Percentiles rank a stretch among this genome's conserved stretches.
Evolutionary conservation across 1,139 yeast species (phyloP).

Genomic region (Geotrichum carabidarum): DNA sequence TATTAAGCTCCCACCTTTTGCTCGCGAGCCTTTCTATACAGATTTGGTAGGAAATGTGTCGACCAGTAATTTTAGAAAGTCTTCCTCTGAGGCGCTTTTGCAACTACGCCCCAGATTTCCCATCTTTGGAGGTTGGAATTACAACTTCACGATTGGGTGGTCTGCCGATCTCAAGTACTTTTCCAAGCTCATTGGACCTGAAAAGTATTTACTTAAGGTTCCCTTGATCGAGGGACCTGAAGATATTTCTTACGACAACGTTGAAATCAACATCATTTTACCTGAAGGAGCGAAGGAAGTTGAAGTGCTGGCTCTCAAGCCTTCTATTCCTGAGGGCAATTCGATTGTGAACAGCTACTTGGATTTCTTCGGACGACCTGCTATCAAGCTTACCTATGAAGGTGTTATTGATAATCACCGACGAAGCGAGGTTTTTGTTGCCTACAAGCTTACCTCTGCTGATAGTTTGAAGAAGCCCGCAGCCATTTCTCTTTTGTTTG

Average conservation of each 20-base stretch:
- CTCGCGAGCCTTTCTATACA: slow-evolving; percentile 65
- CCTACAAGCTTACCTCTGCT: slow-evolving; percentile 54
- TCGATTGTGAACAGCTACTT: slow-evolving; percentile 46
- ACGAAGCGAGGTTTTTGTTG: slow-evolving; percentile 52
- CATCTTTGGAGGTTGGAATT: slow-evolving; percentile 91
- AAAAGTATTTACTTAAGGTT: slow-evolving; percentile 56
- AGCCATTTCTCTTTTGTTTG: slow-evolving; percentile 59
- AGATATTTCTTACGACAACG: slow-evolving; percentile 60
- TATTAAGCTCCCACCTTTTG: slow-evolving; percentile 50
- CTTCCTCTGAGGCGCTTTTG: slow-evolving; percentile 38
- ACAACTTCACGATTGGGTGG: slow-evolving; percentile 95
- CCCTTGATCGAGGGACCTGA: slow-evolving; percentile 71
- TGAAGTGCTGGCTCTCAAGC: slow-evolving; percentile 23
- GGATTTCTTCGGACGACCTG: slow-evolving; percentile 80
- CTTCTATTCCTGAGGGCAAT: slow-evolving; percentile 40
- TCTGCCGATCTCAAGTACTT: slow-evolving; percentile 53
- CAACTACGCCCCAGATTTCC: slow-evolving; percentile 85
- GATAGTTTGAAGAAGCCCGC: slow-evolving; percentile 61
- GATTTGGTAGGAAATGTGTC: slow-evolving; percentile 96
- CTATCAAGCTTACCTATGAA: slow-evolving; percentile 56
- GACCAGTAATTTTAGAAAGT: slow-evolving; percentile 51
- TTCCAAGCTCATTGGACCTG: slow-evolving; percentile 42
- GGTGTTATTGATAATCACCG: slow-evolving; percentile 70
- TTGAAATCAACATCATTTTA: slow-evolving; percentile 58
- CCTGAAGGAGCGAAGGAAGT: slow-evolving; percentile 79